Percentiles rank a stretch among this genome's conserved stretches.
Conservation (phyloP, 495 filamentous ascomycete genomes). For the Daldinia vernicosa region DNA sequence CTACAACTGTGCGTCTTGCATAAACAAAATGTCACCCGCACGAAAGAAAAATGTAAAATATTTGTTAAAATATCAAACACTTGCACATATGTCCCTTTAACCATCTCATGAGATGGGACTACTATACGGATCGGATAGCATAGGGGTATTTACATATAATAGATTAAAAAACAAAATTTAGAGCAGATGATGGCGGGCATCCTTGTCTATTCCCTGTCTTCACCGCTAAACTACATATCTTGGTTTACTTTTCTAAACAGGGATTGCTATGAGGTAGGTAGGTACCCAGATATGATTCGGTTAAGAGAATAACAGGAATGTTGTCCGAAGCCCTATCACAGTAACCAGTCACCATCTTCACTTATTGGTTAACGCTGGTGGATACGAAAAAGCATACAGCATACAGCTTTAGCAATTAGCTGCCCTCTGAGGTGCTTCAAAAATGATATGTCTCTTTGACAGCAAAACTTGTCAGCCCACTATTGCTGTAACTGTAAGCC, state of each 20-base stretch:
- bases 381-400: neutral
- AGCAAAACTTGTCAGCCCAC: slow-evolving; percentile 19
- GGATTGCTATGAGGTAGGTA: neutral
- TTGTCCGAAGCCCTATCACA: neutral
- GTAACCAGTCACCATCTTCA: neutral
- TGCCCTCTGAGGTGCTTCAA: neutral
- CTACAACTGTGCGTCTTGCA: slow-evolving; percentile 7
- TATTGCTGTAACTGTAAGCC: slow-evolving; percentile 1
- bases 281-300: neutral
- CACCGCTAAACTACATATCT: neutral
- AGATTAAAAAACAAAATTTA: no score
- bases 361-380: neutral
- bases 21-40: slow-evolving; percentile 9
- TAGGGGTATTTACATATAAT: no score
- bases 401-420: slow-evolving; percentile 10
- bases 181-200: neutral
- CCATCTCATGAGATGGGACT: neutral
- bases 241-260: neutral
- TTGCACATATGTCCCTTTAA: neutral
- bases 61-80: neutral
- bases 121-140: neutral
- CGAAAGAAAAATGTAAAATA: neutral
- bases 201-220: neutral
- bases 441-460: slow-evolving; percentile 31
- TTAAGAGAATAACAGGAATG: neutral